Evolutionary conservation across 768 basidiomycete species (phyloP), one percentile per base, ranked within the genome.

Genomic region (Tubosaeta sp.): DNA sequence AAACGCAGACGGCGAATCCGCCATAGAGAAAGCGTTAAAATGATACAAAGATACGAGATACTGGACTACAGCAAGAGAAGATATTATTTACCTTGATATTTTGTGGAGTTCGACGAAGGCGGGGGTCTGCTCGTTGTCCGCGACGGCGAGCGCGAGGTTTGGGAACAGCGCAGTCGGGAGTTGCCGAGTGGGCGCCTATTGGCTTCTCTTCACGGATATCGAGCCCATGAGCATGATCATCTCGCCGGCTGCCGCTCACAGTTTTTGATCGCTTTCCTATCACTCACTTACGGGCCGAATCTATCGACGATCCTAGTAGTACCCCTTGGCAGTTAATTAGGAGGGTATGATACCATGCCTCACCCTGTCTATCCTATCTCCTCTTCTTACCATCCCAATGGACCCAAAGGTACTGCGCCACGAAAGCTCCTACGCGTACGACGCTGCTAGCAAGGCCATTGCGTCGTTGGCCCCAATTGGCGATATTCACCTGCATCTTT

Each of bases 401-500:
- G 59, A 71, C 18, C 38, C 62, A 38, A 62, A 62, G 27, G 57
- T 63, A 3, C 68, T 66, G 44, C 57, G 55, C 21, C 54, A 61
- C 44, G 57, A 59, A 39, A 32, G 34, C 16, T 53, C 63, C 8
- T 25, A 58, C 14, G 46, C 61, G 4, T 69, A 68, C 59, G 55
- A 62, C 10, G 53, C 58, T 4, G 62, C 67, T 12, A 64, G 60
- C 18, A 51, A 52, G 12, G 61, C 58, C 0, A 59, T 69, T 55
- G 66, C 65, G 51, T 66, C 65, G 55, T 64, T 72, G 51, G 58
- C 57, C 27, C 74, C 73, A 19, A 69, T 76, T 44, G 69, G 71
- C 36, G 56, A 27, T 29, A 56, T 63, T 21, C 55, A 65, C 41
- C 48, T 63, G 41, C 68, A 71, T 41, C 57, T 71, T 24, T 71